These are phyloP conservation scores for Cercophora sp. DNA, from an alignment of 495 filamentous ascomycete genomes.

Conservation along the genomic window DNA sequence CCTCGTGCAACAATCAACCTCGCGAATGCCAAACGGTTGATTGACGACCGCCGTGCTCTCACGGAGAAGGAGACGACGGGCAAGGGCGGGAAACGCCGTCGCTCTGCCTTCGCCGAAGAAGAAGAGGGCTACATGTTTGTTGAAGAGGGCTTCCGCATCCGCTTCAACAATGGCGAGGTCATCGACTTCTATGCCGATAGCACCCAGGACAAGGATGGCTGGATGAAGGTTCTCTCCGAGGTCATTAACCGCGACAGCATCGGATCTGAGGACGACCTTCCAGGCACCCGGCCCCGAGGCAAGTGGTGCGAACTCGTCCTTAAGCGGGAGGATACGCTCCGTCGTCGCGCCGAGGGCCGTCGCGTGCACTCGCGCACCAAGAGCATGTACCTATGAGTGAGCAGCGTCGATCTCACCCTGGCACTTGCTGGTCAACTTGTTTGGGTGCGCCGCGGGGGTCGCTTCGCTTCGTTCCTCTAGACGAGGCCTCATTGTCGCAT, in stretches of 20 bases:
- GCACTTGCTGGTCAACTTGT: background rate
- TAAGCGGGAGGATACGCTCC: constrained; percentile 49
- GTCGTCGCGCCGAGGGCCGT: constrained; percentile 34
- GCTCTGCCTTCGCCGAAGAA: constrained; percentile 94
- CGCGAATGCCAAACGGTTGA: constrained; percentile 86
- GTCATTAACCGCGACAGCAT: constrained; percentile 62
- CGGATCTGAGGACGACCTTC: constrained; percentile 40
- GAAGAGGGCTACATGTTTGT: constrained; percentile 99
- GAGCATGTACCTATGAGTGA: constrained; percentile 41
- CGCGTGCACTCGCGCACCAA: constrained; percentile 51
- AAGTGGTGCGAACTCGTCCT: constrained; percentile 88
- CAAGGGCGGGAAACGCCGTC: constrained; percentile 72
- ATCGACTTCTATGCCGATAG: constrained; percentile 98
- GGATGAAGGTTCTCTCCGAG: constrained; percentile 88
- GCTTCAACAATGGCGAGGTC: constrained; percentile 94
- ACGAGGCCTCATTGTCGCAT: background rate
- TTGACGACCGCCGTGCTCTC: constrained; percentile 84
- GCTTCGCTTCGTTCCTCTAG: background rate
- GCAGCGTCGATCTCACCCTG: background rate
- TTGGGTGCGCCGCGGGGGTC: background rate
- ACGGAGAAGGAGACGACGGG: constrained; percentile 73
- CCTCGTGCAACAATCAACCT: constrained; percentile 96
- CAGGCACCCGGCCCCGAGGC: constrained; percentile 38
- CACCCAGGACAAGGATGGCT: constrained; percentile 77
- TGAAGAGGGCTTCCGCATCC: constrained; percentile 96